Evolutionary conservation across 1,139 yeast species (phyloP).

Genomic region (Debaryomyces nepalensis): DNA sequence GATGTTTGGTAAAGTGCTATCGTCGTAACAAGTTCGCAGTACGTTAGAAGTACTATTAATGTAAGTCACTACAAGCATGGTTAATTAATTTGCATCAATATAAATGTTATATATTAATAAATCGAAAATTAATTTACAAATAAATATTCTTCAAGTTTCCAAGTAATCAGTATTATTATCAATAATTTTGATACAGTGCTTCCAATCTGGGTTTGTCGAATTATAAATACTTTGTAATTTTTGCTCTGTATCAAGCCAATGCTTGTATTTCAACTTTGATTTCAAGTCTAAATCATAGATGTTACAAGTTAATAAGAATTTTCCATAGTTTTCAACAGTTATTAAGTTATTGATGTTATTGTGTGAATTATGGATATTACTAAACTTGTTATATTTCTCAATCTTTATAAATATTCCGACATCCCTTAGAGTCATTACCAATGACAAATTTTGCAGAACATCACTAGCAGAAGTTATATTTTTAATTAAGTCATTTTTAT

Average conservation of each 20-base stretch:
- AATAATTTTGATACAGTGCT: constrained; percentile 28
- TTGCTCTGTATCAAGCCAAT: constrained; percentile 47
- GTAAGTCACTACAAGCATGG: too few species aligned
- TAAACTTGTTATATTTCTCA: constrained; percentile 37
- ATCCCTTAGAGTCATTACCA: constrained; percentile 61
- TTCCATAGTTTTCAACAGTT: constrained; percentile 30
- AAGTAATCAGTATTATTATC: constrained; percentile 5
- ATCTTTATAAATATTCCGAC: constrained; percentile 54
- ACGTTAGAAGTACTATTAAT: too few species aligned
- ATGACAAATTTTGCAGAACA: constrained; percentile 48
- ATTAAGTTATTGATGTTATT: constrained; percentile 40
- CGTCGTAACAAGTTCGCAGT: neutral
- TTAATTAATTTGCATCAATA: constrained; percentile 1
- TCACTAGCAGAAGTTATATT: constrained; percentile 43
- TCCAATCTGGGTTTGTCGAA: constrained; percentile 43
- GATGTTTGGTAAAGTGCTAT: constrained; percentile 78
- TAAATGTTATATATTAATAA: constrained; percentile 7
- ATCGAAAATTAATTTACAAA: neutral
- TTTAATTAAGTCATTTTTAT: constrained; percentile 39
- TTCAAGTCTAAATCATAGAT: constrained; percentile 52
- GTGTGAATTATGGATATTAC: constrained; percentile 40
- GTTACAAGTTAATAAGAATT: constrained; percentile 41
- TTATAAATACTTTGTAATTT: constrained; percentile 40
- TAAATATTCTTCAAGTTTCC: constrained; percentile 3
- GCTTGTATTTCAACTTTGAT: constrained; percentile 43